phyloP scores from a whole-genome alignment of 169 alveolate species.

The Eimeria tenella region DNA sequence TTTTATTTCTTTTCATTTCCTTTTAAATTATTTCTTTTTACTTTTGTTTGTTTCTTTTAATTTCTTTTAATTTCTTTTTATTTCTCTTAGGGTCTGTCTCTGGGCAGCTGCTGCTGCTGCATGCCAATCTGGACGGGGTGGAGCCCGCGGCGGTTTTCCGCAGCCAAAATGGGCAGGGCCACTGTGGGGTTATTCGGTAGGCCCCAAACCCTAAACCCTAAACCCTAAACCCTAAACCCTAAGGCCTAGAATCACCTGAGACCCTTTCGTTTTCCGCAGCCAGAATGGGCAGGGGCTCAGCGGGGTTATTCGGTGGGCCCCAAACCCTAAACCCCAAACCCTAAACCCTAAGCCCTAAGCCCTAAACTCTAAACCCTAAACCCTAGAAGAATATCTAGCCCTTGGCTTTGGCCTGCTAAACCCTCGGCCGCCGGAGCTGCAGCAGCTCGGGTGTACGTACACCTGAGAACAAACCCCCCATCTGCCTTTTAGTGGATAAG shows the following conservation, averaged over 20 bases:
- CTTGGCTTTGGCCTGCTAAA: no score
- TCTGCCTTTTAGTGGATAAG: no score
- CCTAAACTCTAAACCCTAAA: background rate
- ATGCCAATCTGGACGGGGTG: slow-evolving; percentile 48
- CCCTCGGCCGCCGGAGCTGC: no score
- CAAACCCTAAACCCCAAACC: background rate
- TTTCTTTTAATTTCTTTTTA: background rate
- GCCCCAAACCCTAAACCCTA: background rate
- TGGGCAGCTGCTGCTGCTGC: slow-evolving; percentile 72
- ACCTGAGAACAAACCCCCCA: background rate
- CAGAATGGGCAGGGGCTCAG: no score
- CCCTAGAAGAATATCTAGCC: no score
- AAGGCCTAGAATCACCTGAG: no score
- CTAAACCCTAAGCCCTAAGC: background rate
- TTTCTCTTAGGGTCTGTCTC: slow-evolving; percentile 42
- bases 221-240: no score
- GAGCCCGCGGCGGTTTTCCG: slow-evolving; percentile 31
- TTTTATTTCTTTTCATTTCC: no score
- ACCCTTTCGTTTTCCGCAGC: no score
- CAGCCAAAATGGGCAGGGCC: background rate
- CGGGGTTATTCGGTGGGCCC: no score
- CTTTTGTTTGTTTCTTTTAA: background rate
- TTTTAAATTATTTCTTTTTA: background rate
- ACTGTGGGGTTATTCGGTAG: slow-evolving; percentile 51
- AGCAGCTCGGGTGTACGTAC: background rate